Conservation (phyloP, 768 basidiomycete genomes). For the Podaxis rugospora region DNA sequence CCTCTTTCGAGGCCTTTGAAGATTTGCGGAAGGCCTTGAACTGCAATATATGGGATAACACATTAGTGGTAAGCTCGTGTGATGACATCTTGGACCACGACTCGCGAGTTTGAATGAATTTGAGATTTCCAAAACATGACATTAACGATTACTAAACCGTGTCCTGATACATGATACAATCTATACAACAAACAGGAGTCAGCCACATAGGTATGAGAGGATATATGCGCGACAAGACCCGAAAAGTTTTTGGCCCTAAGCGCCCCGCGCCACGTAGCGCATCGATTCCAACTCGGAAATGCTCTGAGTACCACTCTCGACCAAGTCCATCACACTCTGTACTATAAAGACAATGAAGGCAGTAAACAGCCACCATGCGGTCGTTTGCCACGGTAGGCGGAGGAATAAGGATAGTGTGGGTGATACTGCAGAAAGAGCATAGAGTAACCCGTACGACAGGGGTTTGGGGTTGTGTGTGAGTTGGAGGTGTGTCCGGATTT, state of each 20-base stretch:
- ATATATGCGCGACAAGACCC: neutral
- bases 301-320: slow-evolving; percentile 39
- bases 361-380: slow-evolving; percentile 49
- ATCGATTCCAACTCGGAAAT: slow-evolving; percentile 48
- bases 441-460: slow-evolving; percentile 28
- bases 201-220: neutral
- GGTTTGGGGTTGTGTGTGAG: slow-evolving; percentile 21
- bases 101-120: neutral
- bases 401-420: slow-evolving; percentile 46
- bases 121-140: neutral
- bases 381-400: slow-evolving; percentile 47
- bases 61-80: neutral
- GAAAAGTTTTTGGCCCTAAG: slow-evolving; percentile 24
- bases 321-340: slow-evolving; percentile 40
- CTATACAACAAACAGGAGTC: neutral
- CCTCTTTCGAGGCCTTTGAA: neutral
- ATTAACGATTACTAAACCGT: neutral
- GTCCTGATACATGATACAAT: neutral
- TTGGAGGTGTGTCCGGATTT: slow-evolving; percentile 30
- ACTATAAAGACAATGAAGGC: slow-evolving; percentile 37
- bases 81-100: neutral
- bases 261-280: slow-evolving; percentile 52
- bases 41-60: neutral
- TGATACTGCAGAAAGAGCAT: slow-evolving; percentile 37
- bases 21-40: neutral